Base-by-base conservation (phyloP, 2,329 filamentous ascomycete genomes). In the Fusarium solani-melongenae region DNA sequence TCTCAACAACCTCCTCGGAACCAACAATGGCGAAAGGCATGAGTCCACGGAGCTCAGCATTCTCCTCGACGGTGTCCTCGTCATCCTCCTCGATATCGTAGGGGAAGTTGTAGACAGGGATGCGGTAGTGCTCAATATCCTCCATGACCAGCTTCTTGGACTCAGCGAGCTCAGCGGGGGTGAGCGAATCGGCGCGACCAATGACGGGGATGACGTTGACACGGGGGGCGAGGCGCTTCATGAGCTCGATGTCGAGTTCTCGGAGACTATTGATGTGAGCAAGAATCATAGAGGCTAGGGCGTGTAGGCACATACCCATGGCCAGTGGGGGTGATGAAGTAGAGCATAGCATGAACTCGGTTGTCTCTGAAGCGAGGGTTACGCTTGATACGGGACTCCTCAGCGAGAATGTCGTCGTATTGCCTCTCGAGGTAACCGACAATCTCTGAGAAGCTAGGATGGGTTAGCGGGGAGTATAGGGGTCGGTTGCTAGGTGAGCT, bases 101-200 rank as follows among this genome's bases (percentile, higher is more conserved):
- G 58, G 96, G 96, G 89, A 99, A 99, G 90, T 99, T 99, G 91
- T 99, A 99, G 76, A 99, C 96, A 55, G 96, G 96, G 79, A 99
- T 99, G 82, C 96, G 93, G 88, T 99, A 99, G 86, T 99, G 96
- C 87, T 99, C 96, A 79, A 99, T 99, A 83, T 99, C 96, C 88
- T 99, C 96, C 96, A 99, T 99, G 81, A 99, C 95, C 71, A 99
- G 91, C 90, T 98, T 99, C 92, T 99, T 99, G 77, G 96, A 98
- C 86, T 99, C 96, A 77, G 96, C 96, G 74, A 99, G 90, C 87
- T 99, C 96, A 77, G 94, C 93, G 41, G 96, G 96, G 65, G 96
- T 99, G 73, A 99, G 92, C 24, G 96, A 97, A 84, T 99, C 96
- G 82, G 96, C 96, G 84, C 98, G 98, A 82, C 96, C 96, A 83